Evolutionary conservation across 345 rosid genomes (phyloP), one percentile per base, ranked within the genome.

Genomic region (Salix purpurea): DNA sequence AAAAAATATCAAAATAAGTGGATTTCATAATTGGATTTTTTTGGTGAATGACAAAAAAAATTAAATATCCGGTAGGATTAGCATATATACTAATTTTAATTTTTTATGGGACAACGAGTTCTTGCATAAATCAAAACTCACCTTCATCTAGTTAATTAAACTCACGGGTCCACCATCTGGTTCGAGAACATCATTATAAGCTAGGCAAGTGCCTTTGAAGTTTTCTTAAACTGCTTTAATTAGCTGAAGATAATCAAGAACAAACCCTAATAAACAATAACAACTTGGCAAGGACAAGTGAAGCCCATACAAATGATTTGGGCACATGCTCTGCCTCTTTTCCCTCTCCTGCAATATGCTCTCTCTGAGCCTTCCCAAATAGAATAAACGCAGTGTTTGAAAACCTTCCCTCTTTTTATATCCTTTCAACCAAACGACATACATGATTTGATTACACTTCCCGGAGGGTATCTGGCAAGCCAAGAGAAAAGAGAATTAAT

Each of bases 291-390:
- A 83, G 81, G 92, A 86, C 88, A 88, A 77, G 83, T 36, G 81
- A 89, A 88, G 84, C 69, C 88, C 94, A 85, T 79, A 65, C 87
- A 85, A 91, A 93, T 93, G 94, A 93, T 93, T 85, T 83, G 84
- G 68, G 80, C 96, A 89, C 93, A 90, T 90, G 94, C 75, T 24
- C 75, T 24, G 67, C 73, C 71, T 39, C 46, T 62, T 65, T 58
- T 30, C 14, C 52, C 72, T 61, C 70, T 61, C 70, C 71, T 62
- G 60, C 54, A 80, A 84, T 70, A 79, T 79, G 71, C 84, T 64
- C 50, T 23, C 40, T 77, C 76, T 69, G 85, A 72, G 78, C 65
- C 70, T 83, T 74, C 79, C 84, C 48, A 74, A 82, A 82, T 81
- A 83, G 83, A 87, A 84, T 80, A 85, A 77, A 42, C 77, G 67